Conservation (phyloP, 257 asterid genomes). For the Solanum ossicruentum region DNA sequence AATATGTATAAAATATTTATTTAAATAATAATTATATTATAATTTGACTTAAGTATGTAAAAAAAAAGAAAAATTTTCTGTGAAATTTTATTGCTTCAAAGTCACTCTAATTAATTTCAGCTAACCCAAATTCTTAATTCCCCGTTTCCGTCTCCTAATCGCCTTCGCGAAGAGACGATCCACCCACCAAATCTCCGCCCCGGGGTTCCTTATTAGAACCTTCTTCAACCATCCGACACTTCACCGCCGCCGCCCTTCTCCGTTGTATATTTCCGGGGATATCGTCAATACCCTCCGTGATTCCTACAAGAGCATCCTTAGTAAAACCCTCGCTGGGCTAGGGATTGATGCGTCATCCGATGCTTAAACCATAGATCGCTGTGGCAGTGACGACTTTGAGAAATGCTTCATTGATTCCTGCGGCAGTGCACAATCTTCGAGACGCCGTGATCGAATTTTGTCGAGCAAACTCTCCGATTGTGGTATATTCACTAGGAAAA, state of each 20-base stretch:
- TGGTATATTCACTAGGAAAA: no score
- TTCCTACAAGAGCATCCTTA: slow-evolving; percentile 45
- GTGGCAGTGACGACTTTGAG: slow-evolving; percentile 55
- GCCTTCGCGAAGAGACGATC: no score
- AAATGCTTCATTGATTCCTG: slow-evolving; percentile 79
- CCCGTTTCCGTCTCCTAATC: no score
- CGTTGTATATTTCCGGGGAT: slow-evolving; percentile 27
- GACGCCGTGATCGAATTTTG: slow-evolving; percentile 48
- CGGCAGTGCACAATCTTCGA: slow-evolving; percentile 65
- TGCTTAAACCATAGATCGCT: slow-evolving; percentile 26
- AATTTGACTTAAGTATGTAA: no score
- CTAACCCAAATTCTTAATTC: no score
- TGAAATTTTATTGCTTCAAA: no score
- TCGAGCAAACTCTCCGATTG: slow-evolving; percentile 29
- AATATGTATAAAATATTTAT: no score
- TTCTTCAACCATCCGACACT: slow-evolving; percentile 7
- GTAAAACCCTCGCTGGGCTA: slow-evolving; percentile 24
- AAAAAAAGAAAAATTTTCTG: no score
- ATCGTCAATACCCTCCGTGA: slow-evolving; percentile 17
- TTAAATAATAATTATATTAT: no score
- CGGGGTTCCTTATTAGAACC: no score
- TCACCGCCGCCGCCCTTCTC: slow-evolving; percentile 42
- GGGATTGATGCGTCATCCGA: slow-evolving; percentile 29
- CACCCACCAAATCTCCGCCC: no score
- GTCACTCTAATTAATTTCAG: no score